phyloP scores from a whole-genome alignment of 1,139 yeast species.

The Blastobotrys raffinosifermentans region DNA sequence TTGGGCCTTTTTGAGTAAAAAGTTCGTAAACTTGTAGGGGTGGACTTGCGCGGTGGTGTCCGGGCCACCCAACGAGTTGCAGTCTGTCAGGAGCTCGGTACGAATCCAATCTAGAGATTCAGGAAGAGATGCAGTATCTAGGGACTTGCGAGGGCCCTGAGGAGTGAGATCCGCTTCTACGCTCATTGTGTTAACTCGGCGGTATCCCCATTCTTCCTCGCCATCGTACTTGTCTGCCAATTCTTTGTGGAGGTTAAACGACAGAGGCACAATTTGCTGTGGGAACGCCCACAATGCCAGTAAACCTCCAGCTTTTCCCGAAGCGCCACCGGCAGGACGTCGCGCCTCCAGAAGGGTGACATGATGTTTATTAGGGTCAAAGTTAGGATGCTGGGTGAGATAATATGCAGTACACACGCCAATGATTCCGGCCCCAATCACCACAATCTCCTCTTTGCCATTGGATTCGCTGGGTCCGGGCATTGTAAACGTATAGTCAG shows the following conservation, averaged over 20 bases:
- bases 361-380: slow-evolving; percentile 64
- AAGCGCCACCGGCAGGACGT: slow-evolving; percentile 95
- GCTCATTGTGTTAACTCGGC: slow-evolving; percentile 80
- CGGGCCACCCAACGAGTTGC: slow-evolving; percentile 77
- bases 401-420: slow-evolving; percentile 95
- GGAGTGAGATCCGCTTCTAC: slow-evolving; percentile 69
- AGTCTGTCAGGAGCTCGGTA: slow-evolving; percentile 56
- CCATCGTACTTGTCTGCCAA: slow-evolving; percentile 76
- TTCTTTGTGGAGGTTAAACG: slow-evolving; percentile 80
- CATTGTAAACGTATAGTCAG: too few species aligned
- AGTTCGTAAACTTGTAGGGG: slow-evolving; percentile 87
- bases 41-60: slow-evolving; percentile 96
- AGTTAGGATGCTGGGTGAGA: slow-evolving; percentile 74
- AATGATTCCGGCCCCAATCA: slow-evolving; percentile 91
- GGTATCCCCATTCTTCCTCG: slow-evolving; percentile 83
- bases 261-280: slow-evolving; percentile 83
- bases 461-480: slow-evolving; percentile 1
- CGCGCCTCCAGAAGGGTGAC: slow-evolving; percentile 87
- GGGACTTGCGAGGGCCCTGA: slow-evolving; percentile 1
- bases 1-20: slow-evolving; percentile 70
- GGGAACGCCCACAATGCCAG: slow-evolving; percentile 97
- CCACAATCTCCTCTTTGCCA: slow-evolving; percentile 1
- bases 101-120: slow-evolving; percentile 77
- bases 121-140: slow-evolving; percentile 43
- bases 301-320: slow-evolving; percentile 96